phyloP scores from a whole-genome alignment of 2,329 filamentous ascomycete species.

The Penicillium sp. region DNA sequence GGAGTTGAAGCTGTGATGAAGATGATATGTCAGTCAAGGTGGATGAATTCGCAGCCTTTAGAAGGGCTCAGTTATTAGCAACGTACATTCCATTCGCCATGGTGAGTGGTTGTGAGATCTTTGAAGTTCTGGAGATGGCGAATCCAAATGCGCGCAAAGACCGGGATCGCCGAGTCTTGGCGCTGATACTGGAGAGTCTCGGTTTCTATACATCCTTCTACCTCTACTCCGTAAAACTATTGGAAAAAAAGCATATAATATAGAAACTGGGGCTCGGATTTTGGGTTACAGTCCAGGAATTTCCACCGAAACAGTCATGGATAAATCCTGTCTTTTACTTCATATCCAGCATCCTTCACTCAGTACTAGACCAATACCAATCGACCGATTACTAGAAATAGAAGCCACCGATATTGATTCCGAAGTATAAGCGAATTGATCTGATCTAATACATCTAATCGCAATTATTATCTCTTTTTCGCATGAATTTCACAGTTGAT shows the following conservation, averaged over 20 bases:
- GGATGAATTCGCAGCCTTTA: neutral
- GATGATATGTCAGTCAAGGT: neutral
- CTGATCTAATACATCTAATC: no score
- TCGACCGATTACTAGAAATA: neutral
- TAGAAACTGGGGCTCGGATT: no score
- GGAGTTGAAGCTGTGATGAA: slow-evolving; percentile 58
- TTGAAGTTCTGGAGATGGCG: slow-evolving; percentile 4
- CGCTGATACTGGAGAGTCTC: neutral
- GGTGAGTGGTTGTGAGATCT: slow-evolving; percentile 6
- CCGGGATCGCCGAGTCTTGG: slow-evolving; percentile 20
- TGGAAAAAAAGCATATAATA: no score
- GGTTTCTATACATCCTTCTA: neutral
- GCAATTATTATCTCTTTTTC: no score
- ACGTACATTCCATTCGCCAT: slow-evolving; percentile 28
- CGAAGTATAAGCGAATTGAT: no score
- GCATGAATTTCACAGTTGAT: no score
- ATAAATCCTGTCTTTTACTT: no score
- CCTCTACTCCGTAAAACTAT: neutral
- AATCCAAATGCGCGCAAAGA: slow-evolving; percentile 11
- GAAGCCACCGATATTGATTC: neutral
- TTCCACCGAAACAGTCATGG: no score
- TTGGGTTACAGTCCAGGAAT: no score
- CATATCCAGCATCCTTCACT: no score
- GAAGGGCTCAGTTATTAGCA: neutral
- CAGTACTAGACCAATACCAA: neutral